Conservation (phyloP, 78 protist species). For the Guillardia theta region DNA sequence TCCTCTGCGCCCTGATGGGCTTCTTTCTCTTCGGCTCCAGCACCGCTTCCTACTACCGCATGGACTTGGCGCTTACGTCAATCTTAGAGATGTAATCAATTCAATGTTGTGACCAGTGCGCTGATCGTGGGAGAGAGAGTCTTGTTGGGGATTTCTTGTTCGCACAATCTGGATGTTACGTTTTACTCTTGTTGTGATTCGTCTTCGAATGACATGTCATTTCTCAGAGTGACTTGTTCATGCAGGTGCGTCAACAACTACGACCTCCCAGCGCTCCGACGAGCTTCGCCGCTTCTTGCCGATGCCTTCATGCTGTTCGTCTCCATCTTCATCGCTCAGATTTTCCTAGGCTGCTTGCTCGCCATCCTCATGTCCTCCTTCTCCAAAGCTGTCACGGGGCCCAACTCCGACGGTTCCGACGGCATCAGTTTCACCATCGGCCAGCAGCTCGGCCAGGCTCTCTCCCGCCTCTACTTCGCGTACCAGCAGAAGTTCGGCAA, state of each 20-base stretch:
- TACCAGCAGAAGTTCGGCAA: too few relatives aligned
- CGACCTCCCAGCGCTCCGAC: background rate
- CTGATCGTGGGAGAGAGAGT: too few relatives aligned
- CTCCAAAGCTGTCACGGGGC: background rate
- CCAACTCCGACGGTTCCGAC: too few relatives aligned
- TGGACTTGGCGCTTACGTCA: background rate
- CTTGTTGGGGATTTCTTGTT: too few relatives aligned
- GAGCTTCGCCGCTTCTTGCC: background rate
- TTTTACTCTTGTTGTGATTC: too few relatives aligned
- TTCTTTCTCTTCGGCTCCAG: conserved; percentile 1
- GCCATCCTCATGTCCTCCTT: background rate
- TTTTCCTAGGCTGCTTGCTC: background rate
- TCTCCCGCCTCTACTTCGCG: too few relatives aligned
- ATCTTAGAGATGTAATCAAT: background rate
- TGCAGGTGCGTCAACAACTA: background rate
- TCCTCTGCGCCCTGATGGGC: background rate
- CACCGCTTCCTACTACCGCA: background rate
- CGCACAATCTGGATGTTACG: too few relatives aligned
- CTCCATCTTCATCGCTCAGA: background rate
- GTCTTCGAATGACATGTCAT: too few relatives aligned
- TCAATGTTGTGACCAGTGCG: too few relatives aligned
- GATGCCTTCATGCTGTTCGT: background rate
- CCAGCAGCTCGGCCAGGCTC: too few relatives aligned
- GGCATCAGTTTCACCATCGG: too few relatives aligned
- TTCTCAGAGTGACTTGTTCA: too few relatives aligned